A percentile compares a stretch with the other conserved stretches of the same genome.
phyloP scores from a whole-genome alignment of 306 rosid genomes.

The Herpetospermum pedunculosum region DNA sequence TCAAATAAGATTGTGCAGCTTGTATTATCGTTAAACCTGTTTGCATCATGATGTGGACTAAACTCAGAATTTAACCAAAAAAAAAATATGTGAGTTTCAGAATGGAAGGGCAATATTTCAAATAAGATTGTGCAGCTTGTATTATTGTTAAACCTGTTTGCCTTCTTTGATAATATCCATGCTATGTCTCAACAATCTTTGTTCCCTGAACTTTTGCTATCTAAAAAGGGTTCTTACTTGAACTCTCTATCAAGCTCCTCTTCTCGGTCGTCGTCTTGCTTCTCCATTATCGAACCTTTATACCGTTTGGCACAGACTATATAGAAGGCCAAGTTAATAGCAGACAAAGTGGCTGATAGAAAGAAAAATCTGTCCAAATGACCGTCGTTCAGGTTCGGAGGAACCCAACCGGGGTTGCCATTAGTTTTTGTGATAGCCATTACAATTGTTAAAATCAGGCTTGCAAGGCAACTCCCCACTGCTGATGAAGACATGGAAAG shows the following conservation, averaged over 20 bases:
- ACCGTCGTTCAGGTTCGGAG: slow-evolving; percentile 46
- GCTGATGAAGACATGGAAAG: slow-evolving; percentile 48
- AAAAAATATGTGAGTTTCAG: neutral
- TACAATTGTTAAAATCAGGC: slow-evolving; percentile 34
- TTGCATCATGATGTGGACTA: too few relatives aligned
- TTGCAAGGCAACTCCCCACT: slow-evolving; percentile 40
- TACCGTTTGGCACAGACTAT: slow-evolving; percentile 32
- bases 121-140: neutral
- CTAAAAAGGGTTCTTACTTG: neutral
- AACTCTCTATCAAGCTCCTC: slow-evolving; percentile 16
- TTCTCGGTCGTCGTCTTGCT: slow-evolving; percentile 3
- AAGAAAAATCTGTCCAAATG: slow-evolving; percentile 56
- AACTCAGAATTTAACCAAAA: too few relatives aligned
- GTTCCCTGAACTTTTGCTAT: neutral
- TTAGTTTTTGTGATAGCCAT: slow-evolving; percentile 28
- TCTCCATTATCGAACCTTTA: slow-evolving; percentile 22
- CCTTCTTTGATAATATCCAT: neutral
- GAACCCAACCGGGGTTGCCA: slow-evolving; percentile 47
- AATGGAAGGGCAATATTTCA: neutral
- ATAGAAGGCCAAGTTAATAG: slow-evolving; percentile 27
- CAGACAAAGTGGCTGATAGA: slow-evolving; percentile 28
- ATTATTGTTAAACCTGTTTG: neutral
- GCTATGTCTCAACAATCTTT: neutral
- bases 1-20: neutral
- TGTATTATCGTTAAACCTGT: neutral